phyloP scores from a whole-genome alignment of 1,139 yeast species.

The Taphrina communis region DNA sequence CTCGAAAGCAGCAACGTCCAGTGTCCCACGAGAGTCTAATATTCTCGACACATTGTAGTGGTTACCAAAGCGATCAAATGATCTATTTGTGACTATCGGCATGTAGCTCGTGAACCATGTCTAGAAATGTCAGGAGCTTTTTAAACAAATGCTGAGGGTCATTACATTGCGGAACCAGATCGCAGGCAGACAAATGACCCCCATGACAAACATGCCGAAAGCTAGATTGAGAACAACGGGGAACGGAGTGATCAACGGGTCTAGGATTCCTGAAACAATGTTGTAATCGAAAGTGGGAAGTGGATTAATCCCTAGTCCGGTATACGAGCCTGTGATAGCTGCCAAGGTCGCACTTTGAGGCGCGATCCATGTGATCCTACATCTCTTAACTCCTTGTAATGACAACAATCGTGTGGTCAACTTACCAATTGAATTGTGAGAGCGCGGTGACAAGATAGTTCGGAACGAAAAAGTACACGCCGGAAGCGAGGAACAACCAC shows the following conservation, averaged over 20 bases:
- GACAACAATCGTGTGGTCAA: conserved; percentile 57
- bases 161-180: conserved; percentile 58
- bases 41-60: conserved; percentile 58
- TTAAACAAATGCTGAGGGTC: conserved; percentile 51
- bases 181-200: conserved; percentile 60
- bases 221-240: conserved; percentile 27
- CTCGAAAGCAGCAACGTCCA: conserved; percentile 60
- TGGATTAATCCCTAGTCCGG: conserved; percentile 65
- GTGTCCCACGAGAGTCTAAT: conserved; percentile 57
- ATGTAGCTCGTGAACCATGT: conserved; percentile 56
- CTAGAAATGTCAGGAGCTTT: conserved; percentile 52
- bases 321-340: conserved; percentile 59
- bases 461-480: conserved; percentile 65
- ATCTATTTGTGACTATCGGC: conserved; percentile 50
- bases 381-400: neutral
- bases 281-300: conserved; percentile 61
- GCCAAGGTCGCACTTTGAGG: conserved; percentile 63
- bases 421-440: conserved; percentile 60
- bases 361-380: conserved; percentile 58
- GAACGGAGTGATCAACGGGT: conserved; percentile 62
- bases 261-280: conserved; percentile 49
- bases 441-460: conserved; percentile 60
- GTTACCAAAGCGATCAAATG: conserved; percentile 59
- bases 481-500: conserved; percentile 54
- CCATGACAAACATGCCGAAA: conserved; percentile 44